Evolutionary conservation across 352 stramenopile species (phyloP), one percentile per base, ranked within the genome.

Genomic region (Globisporangium uncinulatum): DNA sequence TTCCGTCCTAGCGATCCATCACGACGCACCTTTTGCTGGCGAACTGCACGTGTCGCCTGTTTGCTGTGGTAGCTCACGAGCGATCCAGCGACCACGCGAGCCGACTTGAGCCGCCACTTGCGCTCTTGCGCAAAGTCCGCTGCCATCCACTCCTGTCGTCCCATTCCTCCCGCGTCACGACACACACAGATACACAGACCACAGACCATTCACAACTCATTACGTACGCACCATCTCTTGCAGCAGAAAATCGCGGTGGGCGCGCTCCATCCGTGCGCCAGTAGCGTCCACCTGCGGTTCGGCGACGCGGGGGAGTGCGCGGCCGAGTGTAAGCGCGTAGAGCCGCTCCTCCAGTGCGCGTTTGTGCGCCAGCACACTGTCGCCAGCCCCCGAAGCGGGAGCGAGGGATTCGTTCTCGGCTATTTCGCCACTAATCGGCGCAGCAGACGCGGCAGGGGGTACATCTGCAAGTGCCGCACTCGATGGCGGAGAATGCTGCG

Each of bases 81-180:
- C 15, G 79, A 79, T 49, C 82, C 81, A 4, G 68, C 67, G 36
- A 96, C 60, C 60, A 77, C 84, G 37, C 92, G 94, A 14, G 79
- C 79, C 49, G 79, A 78, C 54, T 86, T 85, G 15, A 79, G 29
- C 21, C 94, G 84, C 70, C 87, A 94, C 61, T 92, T 90, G 46
- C 88, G 73, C 66, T 98, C 94, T 56, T 95, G 80, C 32, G 67
- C 56, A 68, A 98, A 98, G 59, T 98, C 94, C 1, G 88, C 85
- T 6, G 91, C 75, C 87, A 98, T 97, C 94, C 93, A 98, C 61
- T 89, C 74, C 79, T 73, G 24, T 29, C 24, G 24, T 29, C 24
- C 24, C 24, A 29, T 29, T 29, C 24, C 24, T 29, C 24, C 24
- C 24, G 24, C 24, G 10, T 20, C 51, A 55, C 5, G 15, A n/a